Evolutionary conservation across 305 asterid genomes (phyloP).

Genomic region (Ilex paraguariensis): DNA sequence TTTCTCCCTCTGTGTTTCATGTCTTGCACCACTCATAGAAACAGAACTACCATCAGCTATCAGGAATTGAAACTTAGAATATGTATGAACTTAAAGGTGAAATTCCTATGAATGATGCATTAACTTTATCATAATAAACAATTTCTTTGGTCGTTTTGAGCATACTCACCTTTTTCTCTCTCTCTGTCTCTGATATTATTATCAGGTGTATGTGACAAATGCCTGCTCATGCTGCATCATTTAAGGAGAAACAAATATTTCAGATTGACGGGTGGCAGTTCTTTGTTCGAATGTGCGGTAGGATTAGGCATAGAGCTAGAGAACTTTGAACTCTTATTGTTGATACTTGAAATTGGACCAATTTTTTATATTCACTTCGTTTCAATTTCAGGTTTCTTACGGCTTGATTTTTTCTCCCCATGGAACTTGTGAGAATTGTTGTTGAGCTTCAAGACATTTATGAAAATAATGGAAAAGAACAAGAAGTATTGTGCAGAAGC

Average conservation of each 20-base stretch:
- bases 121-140: too few relatives aligned
- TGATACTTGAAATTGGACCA: constrained; percentile 5
- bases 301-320: constrained; percentile 13
- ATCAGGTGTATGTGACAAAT: constrained; percentile 50
- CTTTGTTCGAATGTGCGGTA: constrained; percentile 62
- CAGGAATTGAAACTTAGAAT: too few relatives aligned
- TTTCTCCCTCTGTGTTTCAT: too few relatives aligned
- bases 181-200: not conserved
- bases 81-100: too few relatives aligned
- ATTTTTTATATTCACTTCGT: not conserved
- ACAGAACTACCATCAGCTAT: too few relatives aligned
- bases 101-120: too few relatives aligned
- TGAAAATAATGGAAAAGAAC: constrained; percentile 17
- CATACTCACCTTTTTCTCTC: not conserved
- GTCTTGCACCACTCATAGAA: too few relatives aligned
- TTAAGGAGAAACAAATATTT: constrained; percentile 31
- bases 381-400: constrained; percentile 40
- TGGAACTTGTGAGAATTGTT: constrained; percentile 33
- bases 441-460: constrained; percentile 8
- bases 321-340: constrained; percentile 1
- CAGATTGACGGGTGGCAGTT: constrained; percentile 68
- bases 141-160: too few relatives aligned
- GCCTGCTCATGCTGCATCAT: constrained; percentile 69
- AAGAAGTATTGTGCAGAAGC: constrained; percentile 22
- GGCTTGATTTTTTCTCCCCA: constrained; percentile 22